phyloP scores from a whole-genome alignment of 306 rosid species.

The Castanea mollissima region DNA sequence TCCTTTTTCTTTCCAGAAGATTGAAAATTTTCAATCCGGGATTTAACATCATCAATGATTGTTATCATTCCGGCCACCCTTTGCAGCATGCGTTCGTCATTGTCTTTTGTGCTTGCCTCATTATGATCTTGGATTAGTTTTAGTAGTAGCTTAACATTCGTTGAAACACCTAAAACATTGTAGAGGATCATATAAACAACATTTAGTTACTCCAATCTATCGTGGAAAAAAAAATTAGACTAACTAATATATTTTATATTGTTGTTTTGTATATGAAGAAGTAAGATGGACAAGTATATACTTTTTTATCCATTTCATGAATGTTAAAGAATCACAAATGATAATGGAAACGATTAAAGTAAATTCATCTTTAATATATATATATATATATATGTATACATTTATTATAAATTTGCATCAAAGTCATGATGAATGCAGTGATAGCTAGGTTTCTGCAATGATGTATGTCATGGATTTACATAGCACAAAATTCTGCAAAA shows the following conservation, averaged over 20 bases:
- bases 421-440: too few species aligned
- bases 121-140: slow-evolving; percentile 78
- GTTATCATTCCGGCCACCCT: slow-evolving; percentile 81
- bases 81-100: slow-evolving; percentile 51
- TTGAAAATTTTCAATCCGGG: slow-evolving; percentile 61
- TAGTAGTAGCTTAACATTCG: slow-evolving; percentile 62
- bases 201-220: not conserved
- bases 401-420: not conserved
- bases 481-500: not conserved
- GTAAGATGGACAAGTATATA: too few species aligned
- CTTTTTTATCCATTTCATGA: not conserved
- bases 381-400: too few species aligned
- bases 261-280: not conserved
- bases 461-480: slow-evolving; percentile 3
- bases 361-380: too few species aligned
- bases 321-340: not conserved
- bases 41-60: slow-evolving; percentile 65
- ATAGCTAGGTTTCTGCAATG: not conserved
- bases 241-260: too few species aligned
- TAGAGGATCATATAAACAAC: not conserved
- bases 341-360: not conserved
- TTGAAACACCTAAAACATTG: slow-evolving; percentile 48
- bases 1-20: slow-evolving; percentile 40
- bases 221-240: not conserved
- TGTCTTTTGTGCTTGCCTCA: slow-evolving; percentile 51